Percentiles rank a stretch among this genome's conserved stretches.
Conservation (phyloP, 2,329 filamentous ascomycete species). For the Botryotinia globosa region DNA sequence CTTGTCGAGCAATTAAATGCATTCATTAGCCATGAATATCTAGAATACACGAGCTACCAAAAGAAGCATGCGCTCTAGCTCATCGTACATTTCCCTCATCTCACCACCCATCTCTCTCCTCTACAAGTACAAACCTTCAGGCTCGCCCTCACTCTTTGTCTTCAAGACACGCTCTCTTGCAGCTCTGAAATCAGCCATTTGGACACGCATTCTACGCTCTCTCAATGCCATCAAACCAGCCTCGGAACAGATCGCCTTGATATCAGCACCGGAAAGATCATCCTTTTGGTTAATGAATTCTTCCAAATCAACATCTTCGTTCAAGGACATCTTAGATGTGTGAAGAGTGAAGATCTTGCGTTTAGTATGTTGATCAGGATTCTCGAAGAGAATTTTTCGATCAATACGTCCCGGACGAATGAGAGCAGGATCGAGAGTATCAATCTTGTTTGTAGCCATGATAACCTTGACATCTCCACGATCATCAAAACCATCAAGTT, state of each 20-base stretch:
- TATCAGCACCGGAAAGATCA: conserved; percentile 93
- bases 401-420: conserved; percentile 98
- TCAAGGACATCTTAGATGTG: conserved; percentile 97
- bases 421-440: conserved; percentile 90
- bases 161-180: conserved; percentile 93
- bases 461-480: conserved; percentile 98
- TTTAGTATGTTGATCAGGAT: conserved; percentile 78
- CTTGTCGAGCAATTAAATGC: background rate
- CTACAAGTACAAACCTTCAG: conserved; percentile 94
- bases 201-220: conserved; percentile 94
- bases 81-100: conserved; percentile 9
- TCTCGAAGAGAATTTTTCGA: conserved; percentile 82
- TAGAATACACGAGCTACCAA: conserved; percentile 35
- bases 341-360: conserved; percentile 98
- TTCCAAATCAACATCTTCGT: conserved; percentile 94
- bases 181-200: conserved; percentile 96
- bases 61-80: conserved; percentile 28
- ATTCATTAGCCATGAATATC: conserved; percentile 20
- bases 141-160: conserved; percentile 98
- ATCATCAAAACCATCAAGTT: conserved; percentile 98
- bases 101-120: conserved; percentile 40
- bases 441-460: conserved; percentile 99
- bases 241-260: conserved; percentile 98
- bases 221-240: conserved; percentile 90
- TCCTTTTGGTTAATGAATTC: conserved; percentile 99